These are phyloP conservation scores for Penicillium canariense DNA, from an alignment of 495 filamentous ascomycete species.

Conservation along the genomic window DNA sequence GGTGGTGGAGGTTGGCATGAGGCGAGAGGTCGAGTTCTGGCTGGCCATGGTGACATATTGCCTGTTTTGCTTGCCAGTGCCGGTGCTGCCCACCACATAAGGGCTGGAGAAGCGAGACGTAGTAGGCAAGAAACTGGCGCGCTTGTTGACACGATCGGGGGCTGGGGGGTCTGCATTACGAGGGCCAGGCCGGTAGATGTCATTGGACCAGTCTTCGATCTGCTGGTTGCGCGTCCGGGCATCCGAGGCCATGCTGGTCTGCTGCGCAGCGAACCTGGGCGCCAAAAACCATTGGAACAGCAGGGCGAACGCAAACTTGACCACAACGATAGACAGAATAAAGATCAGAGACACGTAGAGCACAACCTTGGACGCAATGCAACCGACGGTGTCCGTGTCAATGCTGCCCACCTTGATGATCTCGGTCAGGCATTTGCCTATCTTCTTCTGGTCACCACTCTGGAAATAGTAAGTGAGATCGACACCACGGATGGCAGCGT, in stretches of 20 bases:
- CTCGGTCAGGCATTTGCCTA: constrained; percentile 82
- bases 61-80: constrained; percentile 45
- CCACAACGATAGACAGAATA: constrained; percentile 83
- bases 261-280: constrained; percentile 73
- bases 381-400: constrained; percentile 94
- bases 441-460: constrained; percentile 67
- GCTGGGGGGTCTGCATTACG: constrained; percentile 66
- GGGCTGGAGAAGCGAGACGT: constrained; percentile 95
- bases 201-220: constrained; percentile 98
- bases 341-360: constrained; percentile 92
- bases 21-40: constrained; percentile 74
- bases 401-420: constrained; percentile 95
- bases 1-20: constrained; percentile 59
- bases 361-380: constrained; percentile 95
- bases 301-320: constrained; percentile 87
- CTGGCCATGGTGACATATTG: constrained; percentile 93
- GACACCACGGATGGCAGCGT: constrained; percentile 74
- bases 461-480: constrained; percentile 90
- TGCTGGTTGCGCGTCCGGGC: constrained; percentile 80
- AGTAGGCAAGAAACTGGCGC: constrained; percentile 73
- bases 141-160: constrained; percentile 72
- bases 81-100: constrained; percentile 66
- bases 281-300: constrained; percentile 95
- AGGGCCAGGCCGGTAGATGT: constrained; percentile 89
- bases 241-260: constrained; percentile 67